phyloP scores from a whole-genome alignment of 768 basidiomycete species.

The Tricholomella constricta region DNA sequence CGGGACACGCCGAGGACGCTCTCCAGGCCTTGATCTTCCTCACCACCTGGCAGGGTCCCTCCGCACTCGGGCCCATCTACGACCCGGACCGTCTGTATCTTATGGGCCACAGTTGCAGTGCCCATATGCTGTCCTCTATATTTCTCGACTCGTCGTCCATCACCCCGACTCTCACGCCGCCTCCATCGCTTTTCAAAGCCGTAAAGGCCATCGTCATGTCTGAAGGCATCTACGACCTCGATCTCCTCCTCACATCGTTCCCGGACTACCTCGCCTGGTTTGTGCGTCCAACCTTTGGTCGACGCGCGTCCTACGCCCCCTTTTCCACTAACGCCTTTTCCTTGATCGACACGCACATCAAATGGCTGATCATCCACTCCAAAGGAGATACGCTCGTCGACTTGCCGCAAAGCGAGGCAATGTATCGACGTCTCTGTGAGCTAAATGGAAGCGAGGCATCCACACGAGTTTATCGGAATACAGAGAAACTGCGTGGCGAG shows the following conservation, averaged over 20 bases:
- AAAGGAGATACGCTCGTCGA: slow-evolving; percentile 71
- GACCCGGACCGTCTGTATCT: slow-evolving; percentile 51
- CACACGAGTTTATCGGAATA: slow-evolving; percentile 26
- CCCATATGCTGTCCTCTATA: slow-evolving; percentile 77
- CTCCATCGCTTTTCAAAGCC: slow-evolving; percentile 39
- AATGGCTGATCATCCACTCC: slow-evolving; percentile 79
- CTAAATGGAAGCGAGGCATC: slow-evolving; percentile 32
- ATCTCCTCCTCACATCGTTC: slow-evolving; percentile 61
- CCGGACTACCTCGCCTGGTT: slow-evolving; percentile 74
- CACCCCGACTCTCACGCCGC: slow-evolving; percentile 48
- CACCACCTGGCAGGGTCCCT: slow-evolving; percentile 43
- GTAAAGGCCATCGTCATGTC: slow-evolving; percentile 62
- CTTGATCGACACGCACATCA: slow-evolving; percentile 38
- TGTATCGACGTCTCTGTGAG: slow-evolving; percentile 54
- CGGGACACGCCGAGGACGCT: slow-evolving; percentile 68
- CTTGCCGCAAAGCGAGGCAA: slow-evolving; percentile 56
- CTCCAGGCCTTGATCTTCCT: slow-evolving; percentile 65
- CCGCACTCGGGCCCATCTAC: slow-evolving; percentile 27
- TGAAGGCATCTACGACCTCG: slow-evolving; percentile 80
- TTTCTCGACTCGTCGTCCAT: slow-evolving; percentile 54
- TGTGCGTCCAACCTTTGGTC: slow-evolving; percentile 64
- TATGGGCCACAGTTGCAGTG: slow-evolving; percentile 80
- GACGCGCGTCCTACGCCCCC: slow-evolving; percentile 44
- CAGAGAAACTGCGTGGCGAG: slow-evolving; percentile 46
- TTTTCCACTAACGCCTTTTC: slow-evolving; percentile 48